Evolutionary conservation across 1,284 basidiomycete species (phyloP).

Genomic region (Megacollybia platyphylla): DNA sequence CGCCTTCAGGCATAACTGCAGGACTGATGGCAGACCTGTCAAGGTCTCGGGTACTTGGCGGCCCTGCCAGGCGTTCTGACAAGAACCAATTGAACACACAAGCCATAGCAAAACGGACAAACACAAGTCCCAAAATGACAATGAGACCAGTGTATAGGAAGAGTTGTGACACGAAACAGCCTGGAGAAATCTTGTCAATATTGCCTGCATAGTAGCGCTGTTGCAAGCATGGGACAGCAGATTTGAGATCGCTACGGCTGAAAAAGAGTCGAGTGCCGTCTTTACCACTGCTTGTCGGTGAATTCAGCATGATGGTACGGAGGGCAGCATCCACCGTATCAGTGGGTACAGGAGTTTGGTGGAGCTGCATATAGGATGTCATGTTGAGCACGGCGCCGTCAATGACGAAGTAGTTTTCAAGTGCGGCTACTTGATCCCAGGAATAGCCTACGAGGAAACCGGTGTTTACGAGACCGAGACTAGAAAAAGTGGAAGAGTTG

Average conservation of each 20-base stretch:
- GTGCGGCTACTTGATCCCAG: slow-evolving; percentile 70
- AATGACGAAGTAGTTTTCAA: slow-evolving; percentile 72
- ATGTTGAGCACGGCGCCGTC: slow-evolving; percentile 94
- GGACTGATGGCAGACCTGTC: slow-evolving; percentile 77
- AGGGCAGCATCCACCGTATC: slow-evolving; percentile 82
- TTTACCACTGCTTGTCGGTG: slow-evolving; percentile 51
- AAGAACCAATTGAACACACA: slow-evolving; percentile 96
- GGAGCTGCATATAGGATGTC: slow-evolving; percentile 71
- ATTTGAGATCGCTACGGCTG: slow-evolving; percentile 51
- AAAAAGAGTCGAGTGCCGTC: slow-evolving; percentile 86
- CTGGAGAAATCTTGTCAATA: slow-evolving; percentile 94
- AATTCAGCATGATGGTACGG: slow-evolving; percentile 53
- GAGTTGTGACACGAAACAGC: slow-evolving; percentile 85
- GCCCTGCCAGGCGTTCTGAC: slow-evolving; percentile 64
- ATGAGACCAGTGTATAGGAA: slow-evolving; percentile 88
- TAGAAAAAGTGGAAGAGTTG: slow-evolving; percentile 43
- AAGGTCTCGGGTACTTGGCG: slow-evolving; percentile 56
- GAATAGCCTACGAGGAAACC: slow-evolving; percentile 68
- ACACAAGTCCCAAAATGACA: slow-evolving; percentile 83
- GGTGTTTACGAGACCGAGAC: slow-evolving; percentile 55
- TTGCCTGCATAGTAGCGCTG: slow-evolving; percentile 85
- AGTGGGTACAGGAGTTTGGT: slow-evolving; percentile 52
- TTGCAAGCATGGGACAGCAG: slow-evolving; percentile 68
- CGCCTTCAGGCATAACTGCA: slow-evolving; percentile 91
- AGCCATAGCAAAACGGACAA: slow-evolving; percentile 93